Evolutionary conservation across 2,329 filamentous ascomycete genomes (phyloP).

Genomic region (Ophiostoma ips): DNA sequence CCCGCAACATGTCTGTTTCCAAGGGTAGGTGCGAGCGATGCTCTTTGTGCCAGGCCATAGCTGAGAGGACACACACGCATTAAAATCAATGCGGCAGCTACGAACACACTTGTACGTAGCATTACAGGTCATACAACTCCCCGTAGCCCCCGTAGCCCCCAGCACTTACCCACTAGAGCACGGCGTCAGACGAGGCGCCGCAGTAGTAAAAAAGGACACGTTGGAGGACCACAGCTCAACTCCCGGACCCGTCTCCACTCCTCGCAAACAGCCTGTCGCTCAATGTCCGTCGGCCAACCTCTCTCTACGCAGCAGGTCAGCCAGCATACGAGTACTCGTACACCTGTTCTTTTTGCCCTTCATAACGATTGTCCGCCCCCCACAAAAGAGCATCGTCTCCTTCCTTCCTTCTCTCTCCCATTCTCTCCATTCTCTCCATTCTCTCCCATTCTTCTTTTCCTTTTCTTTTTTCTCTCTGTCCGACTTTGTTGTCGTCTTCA

Average conservation of each 20-base stretch:
- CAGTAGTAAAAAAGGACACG: conserved; percentile 15
- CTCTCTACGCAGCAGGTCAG: too few species aligned
- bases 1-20: neutral
- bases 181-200: too few species aligned
- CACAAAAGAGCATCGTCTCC: conserved; percentile 8
- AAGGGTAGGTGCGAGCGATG: too few species aligned
- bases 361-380: conserved; percentile 1
- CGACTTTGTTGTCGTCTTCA: conserved; percentile 1
- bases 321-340: too few species aligned
- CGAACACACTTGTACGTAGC: too few species aligned
- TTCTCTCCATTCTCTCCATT: neutral
- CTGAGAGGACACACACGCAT: too few species aligned
- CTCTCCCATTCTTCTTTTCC: conserved; percentile 2
- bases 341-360: conserved; percentile 11
- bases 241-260: neutral
- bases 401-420: conserved; percentile 5
- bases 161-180: too few species aligned
- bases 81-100: too few species aligned
- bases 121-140: too few species aligned
- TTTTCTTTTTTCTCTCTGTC: conserved; percentile 5
- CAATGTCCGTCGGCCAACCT: neutral
- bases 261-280: conserved; percentile 1
- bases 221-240: conserved; percentile 11
- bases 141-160: neutral
- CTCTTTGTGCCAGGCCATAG: too few species aligned